Evolutionary conservation across 2,329 filamentous ascomycete genomes (phyloP).

Genomic region (Microdochium nivale): DNA sequence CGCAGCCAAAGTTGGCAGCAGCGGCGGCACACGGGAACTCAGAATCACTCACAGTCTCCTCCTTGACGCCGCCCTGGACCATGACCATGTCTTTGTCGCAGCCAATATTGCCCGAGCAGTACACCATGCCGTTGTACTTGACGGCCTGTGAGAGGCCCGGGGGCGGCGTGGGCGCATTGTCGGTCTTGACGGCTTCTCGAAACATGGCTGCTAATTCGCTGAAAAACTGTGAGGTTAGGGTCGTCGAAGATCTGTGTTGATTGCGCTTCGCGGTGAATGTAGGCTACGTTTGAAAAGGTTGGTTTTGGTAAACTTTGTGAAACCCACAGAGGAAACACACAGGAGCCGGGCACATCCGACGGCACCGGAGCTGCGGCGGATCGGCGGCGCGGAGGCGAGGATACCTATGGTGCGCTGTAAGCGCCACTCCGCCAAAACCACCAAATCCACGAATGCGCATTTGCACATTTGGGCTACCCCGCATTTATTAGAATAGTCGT

Average conservation of each 20-base stretch:
- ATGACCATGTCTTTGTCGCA: conserved; percentile 47
- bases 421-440: not conserved
- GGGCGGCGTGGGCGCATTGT: not conserved
- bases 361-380: no score
- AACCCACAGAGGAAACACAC: no score
- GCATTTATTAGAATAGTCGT: not conserved
- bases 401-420: no score
- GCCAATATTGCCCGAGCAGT: conserved; percentile 57
- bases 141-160: not conserved
- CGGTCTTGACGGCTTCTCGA: not conserved
- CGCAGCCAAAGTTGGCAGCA: no score
- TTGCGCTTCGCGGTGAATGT: no score
- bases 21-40: conserved; percentile 4
- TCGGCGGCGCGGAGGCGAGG: no score
- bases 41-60: conserved; percentile 32
- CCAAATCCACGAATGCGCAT: not conserved
- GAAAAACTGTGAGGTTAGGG: no score
- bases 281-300: no score
- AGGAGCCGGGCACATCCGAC: no score
- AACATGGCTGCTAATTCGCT: not conserved
- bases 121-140: conserved; percentile 56
- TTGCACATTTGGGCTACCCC: not conserved
- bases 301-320: no score
- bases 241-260: no score
- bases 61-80: conserved; percentile 47